Base-by-base conservation (phyloP, 495 filamentous ascomycete species). In the Xylaria intraflava region DNA sequence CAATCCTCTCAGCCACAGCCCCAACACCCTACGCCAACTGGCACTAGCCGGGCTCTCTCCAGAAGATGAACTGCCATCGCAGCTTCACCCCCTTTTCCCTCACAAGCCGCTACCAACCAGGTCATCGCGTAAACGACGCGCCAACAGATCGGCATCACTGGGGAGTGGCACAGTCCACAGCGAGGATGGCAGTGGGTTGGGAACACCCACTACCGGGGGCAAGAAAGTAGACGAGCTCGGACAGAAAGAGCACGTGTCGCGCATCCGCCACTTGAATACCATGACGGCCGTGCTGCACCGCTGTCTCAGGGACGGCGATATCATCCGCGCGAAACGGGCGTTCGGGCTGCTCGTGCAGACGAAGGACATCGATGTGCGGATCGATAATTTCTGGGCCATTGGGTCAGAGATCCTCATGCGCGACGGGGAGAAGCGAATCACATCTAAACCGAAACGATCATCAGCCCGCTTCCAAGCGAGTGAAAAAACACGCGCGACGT, bases 1-100 rank as follows among this genome's bases (percentile, higher is more conserved):
- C 59, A 77, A 77, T 63, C 73, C 73, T 2, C 69, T 68, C 56
- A 74, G 72, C 55, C 68, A 75, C 67, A 31, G 65, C 4, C 71
- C 71, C 0, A 50, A 57, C 46, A 71, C 68, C 4, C 67, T 77
- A 17, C 62, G 49, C 6, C 72, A 77, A 43, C 65, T 77, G 39
- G 53, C 61, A 26, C 48, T 64, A 19, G 72, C 72, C 26, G 73
- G 73, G n/a, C 56, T 68, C 27, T 48, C 66, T 16, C 49, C 65
- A 6, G 47, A 62, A 14, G 55, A 63, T 11, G 70, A 66, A 12
- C 53, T 72, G 27, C 73, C 72, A 1, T 72, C 72, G 0, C 53
- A 55, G 12, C 6, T 50, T 6, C 47, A 70, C 48, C 71, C 65
- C 0, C 53, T 60, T n/a, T 77, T 77, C 41, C 73, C 73, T n/a